A percentile compares a stretch with the other conserved stretches of the same genome.
These are phyloP conservation scores for Aspergillus brasiliensis DNA, from an alignment of 2,329 filamentous ascomycete species.

Conservation along the genomic window DNA sequence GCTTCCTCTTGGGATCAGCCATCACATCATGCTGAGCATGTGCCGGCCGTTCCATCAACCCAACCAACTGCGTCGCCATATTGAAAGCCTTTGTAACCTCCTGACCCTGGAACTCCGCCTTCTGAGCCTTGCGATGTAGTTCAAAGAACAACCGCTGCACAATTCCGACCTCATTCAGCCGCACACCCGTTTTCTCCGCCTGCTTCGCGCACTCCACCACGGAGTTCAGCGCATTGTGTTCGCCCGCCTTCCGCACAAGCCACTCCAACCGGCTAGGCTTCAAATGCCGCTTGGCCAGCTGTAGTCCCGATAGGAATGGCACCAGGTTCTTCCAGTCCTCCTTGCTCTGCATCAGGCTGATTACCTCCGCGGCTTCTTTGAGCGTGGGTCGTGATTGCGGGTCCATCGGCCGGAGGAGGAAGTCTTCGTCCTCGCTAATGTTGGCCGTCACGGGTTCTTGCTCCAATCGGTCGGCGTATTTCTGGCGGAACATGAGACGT, in stretches of 20 bases:
- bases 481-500: conserved; percentile 43
- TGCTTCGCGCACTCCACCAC: conserved; percentile 43
- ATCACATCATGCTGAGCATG: conserved; percentile 27
- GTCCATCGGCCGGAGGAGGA: conserved; percentile 42
- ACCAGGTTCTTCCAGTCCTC: conserved; percentile 46
- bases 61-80: conserved; percentile 38
- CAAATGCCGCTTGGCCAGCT: conserved; percentile 32
- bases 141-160: conserved; percentile 40
- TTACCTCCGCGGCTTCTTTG: conserved; percentile 31
- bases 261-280: conserved; percentile 32
- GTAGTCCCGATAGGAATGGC: conserved; percentile 44
- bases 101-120: conserved; percentile 36
- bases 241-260: conserved; percentile 41
- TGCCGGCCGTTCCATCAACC: conserved; percentile 40
- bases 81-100: conserved; percentile 31
- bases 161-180: conserved; percentile 31
- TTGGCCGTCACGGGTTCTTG: conserved; percentile 45
- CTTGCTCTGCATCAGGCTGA: conserved; percentile 40
- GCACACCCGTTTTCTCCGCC: conserved; percentile 38
- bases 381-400: conserved; percentile 36
- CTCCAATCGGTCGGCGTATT: conserved; percentile 37
- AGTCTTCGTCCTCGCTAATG: conserved; percentile 41
- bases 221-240: conserved; percentile 36
- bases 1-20: conserved; percentile 41
- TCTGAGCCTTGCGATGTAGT: conserved; percentile 39